Evolutionary conservation across 371 early-diverging fungal species (phyloP), one percentile per base, ranked within the genome.

Genomic region (Blakeslea trispora): DNA sequence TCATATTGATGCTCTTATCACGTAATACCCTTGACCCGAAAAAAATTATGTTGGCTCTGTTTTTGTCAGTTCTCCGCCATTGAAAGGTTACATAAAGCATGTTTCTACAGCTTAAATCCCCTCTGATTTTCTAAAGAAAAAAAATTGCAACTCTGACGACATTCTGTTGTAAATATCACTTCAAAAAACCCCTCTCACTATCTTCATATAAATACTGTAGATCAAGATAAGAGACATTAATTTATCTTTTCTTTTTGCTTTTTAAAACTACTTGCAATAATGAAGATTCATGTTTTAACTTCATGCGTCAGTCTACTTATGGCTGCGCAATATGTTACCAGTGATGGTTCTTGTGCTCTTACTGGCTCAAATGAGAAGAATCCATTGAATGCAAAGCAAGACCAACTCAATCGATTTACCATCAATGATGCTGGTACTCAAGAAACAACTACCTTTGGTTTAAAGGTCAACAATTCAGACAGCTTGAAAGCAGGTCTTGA

Each of bases 401-500:
- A 50, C 0, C 64, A 64, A 44, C 28, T 64, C 3, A 32, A 44
- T 1, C n/a, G 53, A 23, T 64, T 50, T 37, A 50, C 53, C 5
- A 19, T 62, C 8, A 43, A 21, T 45, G 57, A 66, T 49, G 62
- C 43, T 14, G 64, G 64, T 9, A 54, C 61, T 11, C 61, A 57
- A 22, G 64, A 68, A 32, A 68, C 64, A 5, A 57, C 68, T 13
- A 53, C 54, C n/a, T 64, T 64, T 49, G 68, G 68, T 51, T 48
- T 44, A 44, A 68, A 64, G 24, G 50, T 68, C 43, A 64, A 68
- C 39, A 64, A 60, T 44, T 53, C 61, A 6, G 65, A 68, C 44
- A 64, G 61, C 18, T 42, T 74, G 3, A 65, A 63, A 32, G 83
- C 78, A 50, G 81, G 79, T 19, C 50, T 57, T 13, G 66, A 72